Conservation (phyloP, 1,139 yeast species). For the Candida sojae region DNA sequence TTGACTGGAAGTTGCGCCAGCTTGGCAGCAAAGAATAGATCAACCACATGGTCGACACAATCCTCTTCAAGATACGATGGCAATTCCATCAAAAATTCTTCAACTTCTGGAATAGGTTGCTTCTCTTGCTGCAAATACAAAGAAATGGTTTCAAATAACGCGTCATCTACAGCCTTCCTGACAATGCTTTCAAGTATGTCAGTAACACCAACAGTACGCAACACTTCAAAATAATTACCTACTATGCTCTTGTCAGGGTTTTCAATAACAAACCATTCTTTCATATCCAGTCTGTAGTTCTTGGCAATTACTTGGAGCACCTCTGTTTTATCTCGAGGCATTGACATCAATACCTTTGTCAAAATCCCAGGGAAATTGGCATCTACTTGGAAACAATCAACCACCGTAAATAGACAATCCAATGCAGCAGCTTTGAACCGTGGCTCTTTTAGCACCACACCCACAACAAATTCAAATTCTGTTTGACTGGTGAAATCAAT, state of each 20-base stretch:
- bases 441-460: slow-evolving; percentile 10
- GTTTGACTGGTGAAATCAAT: slow-evolving; percentile 11
- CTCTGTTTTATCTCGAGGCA: slow-evolving; percentile 1
- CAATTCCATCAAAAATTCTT: slow-evolving; percentile 19
- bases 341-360: slow-evolving; percentile 1
- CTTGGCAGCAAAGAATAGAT: slow-evolving; percentile 20
- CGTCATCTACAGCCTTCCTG: slow-evolving; percentile 17
- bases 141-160: slow-evolving; percentile 8
- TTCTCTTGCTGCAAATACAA: slow-evolving; percentile 5
- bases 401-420: slow-evolving; percentile 6
- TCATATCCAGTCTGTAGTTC: neutral
- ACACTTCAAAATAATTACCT: slow-evolving; percentile 6
- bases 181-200: slow-evolving; percentile 20
- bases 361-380: neutral
- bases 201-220: slow-evolving; percentile 3
- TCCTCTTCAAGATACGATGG: slow-evolving; percentile 30
- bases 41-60: slow-evolving; percentile 27
- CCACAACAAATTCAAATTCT: slow-evolving; percentile 7
- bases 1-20: slow-evolving; percentile 20
- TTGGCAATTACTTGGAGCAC: neutral
- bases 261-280: neutral
- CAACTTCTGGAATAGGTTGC: slow-evolving; percentile 3
- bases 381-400: slow-evolving; percentile 6
- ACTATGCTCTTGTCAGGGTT: slow-evolving; percentile 4
- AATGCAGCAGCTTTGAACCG: slow-evolving; percentile 11